Base-by-base conservation (phyloP, 2,329 filamentous ascomycete genomes). In the Chaetomiaceae sp. region DNA sequence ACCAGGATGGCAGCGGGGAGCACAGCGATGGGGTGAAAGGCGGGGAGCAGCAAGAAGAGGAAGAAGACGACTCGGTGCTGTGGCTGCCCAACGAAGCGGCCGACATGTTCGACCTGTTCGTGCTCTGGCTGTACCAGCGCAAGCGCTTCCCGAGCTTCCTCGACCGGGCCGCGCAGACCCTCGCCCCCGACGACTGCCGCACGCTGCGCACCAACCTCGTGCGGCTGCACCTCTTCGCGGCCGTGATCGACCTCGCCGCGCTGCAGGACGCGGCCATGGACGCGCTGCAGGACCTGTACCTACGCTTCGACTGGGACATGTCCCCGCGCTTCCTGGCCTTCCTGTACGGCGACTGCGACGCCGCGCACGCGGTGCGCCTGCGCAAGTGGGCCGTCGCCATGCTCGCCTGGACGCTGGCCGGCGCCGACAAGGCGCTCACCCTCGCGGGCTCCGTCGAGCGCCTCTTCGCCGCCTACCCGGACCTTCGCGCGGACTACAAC, bases 371-470 rank as follows among this genome's bases (percentile, higher is more conserved):
- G 42, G 69, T 74, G 33, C 71, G 76, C 9, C 65, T 81, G 32
- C 73, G 77, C 38, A 73, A 75, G 52, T 81, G 77, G 77, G 71
- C 75, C 44, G 75, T 79, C 6, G 76, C 77, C 48, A 79, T 80
- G 75, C 68, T 77, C 12, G 75, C 75, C n/a, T 80, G 75, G 68
- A 70, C 71, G 3, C 67, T 78, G 61, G 54, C 62, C 45, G 54
- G 62, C 44, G 58, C 61, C 4, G 54, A 58, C 19, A 47, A 42
- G 43, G 42, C 36, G 33, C 38, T 40, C 19, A 38, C 47, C 37
- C 29, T 53, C 42, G 56, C 63, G 4, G 60, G 64, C 24, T 65
- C 62, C 45, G 70, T 76, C 52, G 65, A 68, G 38, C 54, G 57
- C 11, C 65, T 76, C 5, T 68, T 79, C 32, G 61, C 63, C 33